Base-by-base conservation (phyloP, 257 asterid genomes). In the Fraxinus pennsylvanica region DNA sequence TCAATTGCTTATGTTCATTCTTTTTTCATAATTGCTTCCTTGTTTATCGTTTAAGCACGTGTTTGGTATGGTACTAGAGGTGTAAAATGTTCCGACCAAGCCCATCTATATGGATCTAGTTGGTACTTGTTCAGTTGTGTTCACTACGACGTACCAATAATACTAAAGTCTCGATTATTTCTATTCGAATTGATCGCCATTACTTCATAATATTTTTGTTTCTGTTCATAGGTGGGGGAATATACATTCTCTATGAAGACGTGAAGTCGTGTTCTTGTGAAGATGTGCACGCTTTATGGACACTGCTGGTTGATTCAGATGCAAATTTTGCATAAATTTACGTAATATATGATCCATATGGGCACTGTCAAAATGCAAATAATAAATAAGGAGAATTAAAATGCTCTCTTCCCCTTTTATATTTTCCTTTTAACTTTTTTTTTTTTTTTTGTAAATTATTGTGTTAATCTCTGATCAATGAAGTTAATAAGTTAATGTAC, bases 221-320 rank as follows among this genome's bases (percentile, higher is more conserved):
- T 35, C 7, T 41, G 19, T 50, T 65, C 71, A 71, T 73, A 90
- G 92, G 92, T 25, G 35, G 86, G 9, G 92, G 92, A 22, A 85
- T 90, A 80, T 79, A 86, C 17, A 85, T 83, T 0, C 43, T 90
- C 67, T 87, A 90, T 32, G 90, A 90, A 22, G 96, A 90, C 33
- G 92, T 90, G 6, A 87, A 85, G 78, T 90, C 96, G 27, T 90
- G 96, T 77, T 84, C 96, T 3, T 88, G 92, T 63, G 96, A 90
- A 76, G 96, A 90, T 7, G 96, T 90, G 81, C 96, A 88, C 76
- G 96, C 89, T n/a, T 74, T 90, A 4, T 90, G 92, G 95, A 83
- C 85, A 7, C 72, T 88, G 78, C 66, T 90, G 52, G 92, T 88
- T 73, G 90, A 88, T 84, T 80, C 92, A 0, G 87, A 85, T 57